These are phyloP conservation scores for Aciculoconidium aculeatum DNA, from an alignment of 805 yeast species.

Conservation along the genomic window DNA sequence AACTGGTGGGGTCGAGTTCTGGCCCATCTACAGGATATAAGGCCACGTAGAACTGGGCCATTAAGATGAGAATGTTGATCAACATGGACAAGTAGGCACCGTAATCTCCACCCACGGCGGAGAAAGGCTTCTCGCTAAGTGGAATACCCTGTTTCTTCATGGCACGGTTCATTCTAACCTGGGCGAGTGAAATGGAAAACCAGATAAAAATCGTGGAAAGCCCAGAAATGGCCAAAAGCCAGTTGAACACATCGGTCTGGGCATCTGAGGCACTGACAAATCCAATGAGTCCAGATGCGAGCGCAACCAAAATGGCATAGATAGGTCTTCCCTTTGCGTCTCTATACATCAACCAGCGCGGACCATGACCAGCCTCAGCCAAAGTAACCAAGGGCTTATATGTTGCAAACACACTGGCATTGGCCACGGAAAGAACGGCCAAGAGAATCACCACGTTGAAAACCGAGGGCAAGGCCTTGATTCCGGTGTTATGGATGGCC, in stretches of 20 bases:
- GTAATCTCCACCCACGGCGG: slow-evolving; percentile 29
- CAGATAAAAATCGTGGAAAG: slow-evolving; percentile 73
- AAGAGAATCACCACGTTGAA: slow-evolving; percentile 29
- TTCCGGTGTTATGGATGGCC: slow-evolving; percentile 27
- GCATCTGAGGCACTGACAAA: slow-evolving; percentile 56
- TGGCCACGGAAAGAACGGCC: slow-evolving; percentile 30
- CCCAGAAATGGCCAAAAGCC: slow-evolving; percentile 76
- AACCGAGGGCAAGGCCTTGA: slow-evolving; percentile 26
- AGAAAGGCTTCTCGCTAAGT: slow-evolving; percentile 28
- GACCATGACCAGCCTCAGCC: slow-evolving; percentile 62
- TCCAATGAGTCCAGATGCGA: slow-evolving; percentile 50
- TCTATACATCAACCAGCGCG: slow-evolving; percentile 54
- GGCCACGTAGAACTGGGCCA: slow-evolving; percentile 39
- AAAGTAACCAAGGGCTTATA: slow-evolving; percentile 52
- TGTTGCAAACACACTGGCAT: slow-evolving; percentile 30
- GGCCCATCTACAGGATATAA: slow-evolving; percentile 33
- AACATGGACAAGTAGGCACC: slow-evolving; percentile 31
- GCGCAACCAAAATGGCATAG: slow-evolving; percentile 50
- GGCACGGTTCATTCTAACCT: slow-evolving; percentile 58
- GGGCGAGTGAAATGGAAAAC: slow-evolving; percentile 68
- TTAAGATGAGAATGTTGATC: slow-evolving; percentile 26
- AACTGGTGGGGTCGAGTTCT: slow-evolving; percentile 8
- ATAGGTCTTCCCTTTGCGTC: slow-evolving; percentile 77
- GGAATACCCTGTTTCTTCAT: slow-evolving; percentile 43
- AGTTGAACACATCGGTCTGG: slow-evolving; percentile 56